Evolutionary conservation across 225 moss, liverwort and hornwort species (phyloP), one percentile per base, ranked within the genome.

Genomic region (Polytrichum commune): DNA sequence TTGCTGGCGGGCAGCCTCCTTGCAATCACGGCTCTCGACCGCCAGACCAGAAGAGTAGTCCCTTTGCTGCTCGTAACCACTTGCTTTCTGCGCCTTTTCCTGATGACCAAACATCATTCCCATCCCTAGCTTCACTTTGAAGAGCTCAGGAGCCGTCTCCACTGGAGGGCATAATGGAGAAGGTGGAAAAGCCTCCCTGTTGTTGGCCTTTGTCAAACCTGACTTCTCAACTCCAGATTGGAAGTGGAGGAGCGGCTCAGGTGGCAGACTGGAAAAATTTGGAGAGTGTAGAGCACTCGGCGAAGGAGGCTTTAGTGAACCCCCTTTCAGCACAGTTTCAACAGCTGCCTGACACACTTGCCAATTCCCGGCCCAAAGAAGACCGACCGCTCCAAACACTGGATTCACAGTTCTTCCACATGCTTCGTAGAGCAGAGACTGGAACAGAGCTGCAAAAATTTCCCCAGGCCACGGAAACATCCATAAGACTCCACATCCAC

Each of bases 351-450:
- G 86, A 20, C 86, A 87, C 4, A 81, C 79, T 64, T 79, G 82
- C 90, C 86, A 86, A 70, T 87, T 90, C 29, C 90, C 90, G 56
- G 84, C 81, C 86, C 84, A 90, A 16, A 90, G 82, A 19, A 90
- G 65, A 62, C 90, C 90, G 53, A 87, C 86, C 33, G 87, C 84
- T 66, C 90, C 90, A 9, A 86, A 86, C 18, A 87, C 90, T 5
- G 90, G 90, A 28, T 87, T 87, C 74, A 90, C 90, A 4, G 90
- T 87, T 75, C 90, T 80, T 60, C 90, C 90, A 63, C 90, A 90
- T 5, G 90, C 90, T 72, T 90, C 90, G 55, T 90, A 90, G 6
- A 90, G 87, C 29, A 90, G 74, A 60, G 90, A 90, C 78, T 90
- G 90, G 74, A 90, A 90, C 67, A 90, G 20, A 67, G 87, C 90